These are phyloP conservation scores for Cercospora citrullina DNA, from an alignment of 2,329 filamentous ascomycete species.

Conservation along the genomic window DNA sequence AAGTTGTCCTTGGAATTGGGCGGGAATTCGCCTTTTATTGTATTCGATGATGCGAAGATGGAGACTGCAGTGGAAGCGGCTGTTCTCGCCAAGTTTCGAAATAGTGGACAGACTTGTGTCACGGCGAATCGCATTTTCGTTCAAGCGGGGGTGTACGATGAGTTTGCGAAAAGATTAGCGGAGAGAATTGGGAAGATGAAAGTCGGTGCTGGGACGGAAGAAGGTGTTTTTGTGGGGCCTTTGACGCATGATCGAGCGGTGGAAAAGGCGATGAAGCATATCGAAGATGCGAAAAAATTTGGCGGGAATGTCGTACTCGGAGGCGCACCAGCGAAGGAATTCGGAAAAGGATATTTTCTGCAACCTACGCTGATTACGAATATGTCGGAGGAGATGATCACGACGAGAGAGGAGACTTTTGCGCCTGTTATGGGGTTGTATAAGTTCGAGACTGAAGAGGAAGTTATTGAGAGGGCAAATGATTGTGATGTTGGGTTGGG, in stretches of 20 bases:
- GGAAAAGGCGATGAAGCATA: constrained; percentile 75
- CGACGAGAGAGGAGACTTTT: constrained; percentile 89
- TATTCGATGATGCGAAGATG: constrained; percentile 39
- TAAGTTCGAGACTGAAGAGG: constrained; percentile 81
- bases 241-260: constrained; percentile 83
- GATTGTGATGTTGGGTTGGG: constrained; percentile 81
- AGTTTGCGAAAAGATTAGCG: constrained; percentile 58
- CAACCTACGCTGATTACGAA: constrained; percentile 84
- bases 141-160: constrained; percentile 53
- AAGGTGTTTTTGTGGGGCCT: constrained; percentile 54
- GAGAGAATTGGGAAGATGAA: constrained; percentile 36
- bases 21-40: constrained; percentile 39
- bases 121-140: constrained; percentile 53
- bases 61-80: constrained; percentile 31
- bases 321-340: constrained; percentile 47
- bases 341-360: constrained; percentile 68
- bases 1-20: constrained; percentile 37
- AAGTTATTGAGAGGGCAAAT: constrained; percentile 84
- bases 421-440: constrained; percentile 90
- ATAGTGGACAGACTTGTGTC: constrained; percentile 37
- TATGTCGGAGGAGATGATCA: constrained; percentile 81
- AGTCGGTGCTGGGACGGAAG: constrained; percentile 24
- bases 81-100: constrained; percentile 35
- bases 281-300: constrained; percentile 74
- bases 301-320: constrained; percentile 74